Evolutionary conservation across 768 basidiomycete genomes (phyloP), one percentile per base, ranked within the genome.

Genomic region (Pleurotus tuoliensis): DNA sequence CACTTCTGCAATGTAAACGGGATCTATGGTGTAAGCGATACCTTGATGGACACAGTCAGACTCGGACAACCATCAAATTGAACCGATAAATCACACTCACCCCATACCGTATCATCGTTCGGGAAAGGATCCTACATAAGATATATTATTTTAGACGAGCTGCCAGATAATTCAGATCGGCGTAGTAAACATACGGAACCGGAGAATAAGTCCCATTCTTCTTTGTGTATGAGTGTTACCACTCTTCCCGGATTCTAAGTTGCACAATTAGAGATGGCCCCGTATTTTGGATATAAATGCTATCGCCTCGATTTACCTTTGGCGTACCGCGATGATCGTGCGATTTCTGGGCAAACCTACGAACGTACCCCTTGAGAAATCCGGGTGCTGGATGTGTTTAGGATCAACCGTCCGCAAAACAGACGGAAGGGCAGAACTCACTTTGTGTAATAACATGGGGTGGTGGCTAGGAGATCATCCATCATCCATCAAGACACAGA

Each of bases 301-400:
- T 43, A 1, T 25, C 24, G 24, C 5, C 24, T 25, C 24, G 5
- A 56, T 70, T 52, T 39, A 90, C 88, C 75, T 93, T 87, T 2
- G 86, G 90, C 0, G 93, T 95, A 16, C 94, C 94, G 9, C 94
- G 81, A 70, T 98, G 94, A 66, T 98, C 94, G 67, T 93, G 90
- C 56, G 92, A 95, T 66, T 83, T 82, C 71, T 96, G 93, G 0
- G 94, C 92, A 64, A 97, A 97, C 24, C 94, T 77, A 1, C 94
- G 82, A 0, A 95, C 90, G 58, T 93, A 94, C 34, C 91, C 91
- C 71, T 94, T 96, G 61, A 97, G 74, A 64, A 87, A 97, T 8
- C 94, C 94, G 0, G 90, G 78, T 0, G 78, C 90, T 88, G 56
- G 6, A 52, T 39, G 16, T 27, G 3, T 41, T 38, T 20, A 58